phyloP scores from a whole-genome alignment of 1,284 basidiomycete genomes.

The Macrocystidia cucumis region DNA sequence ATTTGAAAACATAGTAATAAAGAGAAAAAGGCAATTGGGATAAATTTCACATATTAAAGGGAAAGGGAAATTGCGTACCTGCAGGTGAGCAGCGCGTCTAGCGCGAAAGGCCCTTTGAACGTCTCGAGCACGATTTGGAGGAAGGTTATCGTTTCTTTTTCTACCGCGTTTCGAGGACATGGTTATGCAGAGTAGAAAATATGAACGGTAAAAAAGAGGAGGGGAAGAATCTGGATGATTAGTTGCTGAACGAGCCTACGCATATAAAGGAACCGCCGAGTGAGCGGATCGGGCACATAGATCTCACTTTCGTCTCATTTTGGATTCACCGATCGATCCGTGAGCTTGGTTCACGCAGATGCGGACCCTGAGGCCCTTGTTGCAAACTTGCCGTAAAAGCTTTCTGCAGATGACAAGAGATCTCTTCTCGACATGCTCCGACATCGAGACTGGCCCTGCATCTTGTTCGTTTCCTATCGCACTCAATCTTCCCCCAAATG shows the following conservation, averaged over 20 bases:
- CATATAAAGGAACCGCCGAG: slow-evolving; percentile 33
- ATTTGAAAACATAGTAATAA: slow-evolving; percentile 14
- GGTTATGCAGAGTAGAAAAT: slow-evolving; percentile 12
- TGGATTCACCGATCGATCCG: slow-evolving; percentile 1
- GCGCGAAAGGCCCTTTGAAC: slow-evolving; percentile 91
- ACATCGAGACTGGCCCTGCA: too few species aligned
- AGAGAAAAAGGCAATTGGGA: slow-evolving; percentile 20
- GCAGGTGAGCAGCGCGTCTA: slow-evolving; percentile 82
- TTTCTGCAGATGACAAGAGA: too few species aligned
- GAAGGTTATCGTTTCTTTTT: slow-evolving; percentile 87
- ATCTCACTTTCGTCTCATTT: slow-evolving; percentile 3
- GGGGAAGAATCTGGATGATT: slow-evolving; percentile 18
- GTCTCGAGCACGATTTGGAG: slow-evolving; percentile 86
- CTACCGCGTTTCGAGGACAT: slow-evolving; percentile 86
- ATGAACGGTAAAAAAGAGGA: slow-evolving; percentile 10
- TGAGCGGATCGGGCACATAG: slow-evolving; percentile 16
- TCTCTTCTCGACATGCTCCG: too few species aligned
- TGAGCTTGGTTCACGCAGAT: background rate
- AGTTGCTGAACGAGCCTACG: slow-evolving; percentile 16
- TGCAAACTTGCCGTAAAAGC: too few species aligned
- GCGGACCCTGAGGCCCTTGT: slow-evolving; percentile 1
- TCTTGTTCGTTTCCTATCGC: too few species aligned
- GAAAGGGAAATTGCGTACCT: slow-evolving; percentile 42
- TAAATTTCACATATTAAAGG: slow-evolving; percentile 29
- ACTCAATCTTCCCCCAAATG: too few species aligned